A percentile compares a stretch with the other conserved stretches of the same genome.
Evolutionary conservation across 2,329 filamentous ascomycete species (phyloP).

Genomic region (Thielaviopsis musarum): DNA sequence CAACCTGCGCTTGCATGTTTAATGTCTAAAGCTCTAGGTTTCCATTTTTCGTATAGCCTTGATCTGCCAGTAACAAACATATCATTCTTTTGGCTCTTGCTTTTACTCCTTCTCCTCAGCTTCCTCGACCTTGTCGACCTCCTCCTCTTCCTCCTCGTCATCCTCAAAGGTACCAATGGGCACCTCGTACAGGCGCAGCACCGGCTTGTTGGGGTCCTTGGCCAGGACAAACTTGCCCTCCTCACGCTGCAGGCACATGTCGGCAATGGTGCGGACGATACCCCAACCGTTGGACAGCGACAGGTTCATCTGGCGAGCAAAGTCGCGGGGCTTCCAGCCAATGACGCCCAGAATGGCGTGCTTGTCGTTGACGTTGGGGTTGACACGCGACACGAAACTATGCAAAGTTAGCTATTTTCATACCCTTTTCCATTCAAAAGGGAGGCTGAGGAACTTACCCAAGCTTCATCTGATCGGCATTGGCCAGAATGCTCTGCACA

Average conservation of each 20-base stretch:
- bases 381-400: slow-evolving; percentile 87
- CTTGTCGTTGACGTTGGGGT: slow-evolving; percentile 81
- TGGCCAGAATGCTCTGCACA: slow-evolving; percentile 87
- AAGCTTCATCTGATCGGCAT: slow-evolving; percentile 97
- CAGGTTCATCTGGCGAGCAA: slow-evolving; percentile 94
- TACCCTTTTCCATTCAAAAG: neutral
- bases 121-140: slow-evolving; percentile 38
- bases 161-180: slow-evolving; percentile 71
- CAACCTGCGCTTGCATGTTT: no score
- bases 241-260: slow-evolving; percentile 66
- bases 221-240: slow-evolving; percentile 70
- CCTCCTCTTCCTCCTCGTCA: slow-evolving; percentile 45
- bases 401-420: slow-evolving; percentile 6
- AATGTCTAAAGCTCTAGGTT: no score
- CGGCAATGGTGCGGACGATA: slow-evolving; percentile 93
- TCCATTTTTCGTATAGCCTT: neutral
- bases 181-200: slow-evolving; percentile 84
- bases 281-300: slow-evolving; percentile 96
- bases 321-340: slow-evolving; percentile 95
- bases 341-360: slow-evolving; percentile 92
- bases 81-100: no score
- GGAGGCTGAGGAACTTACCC: slow-evolving; percentile 40
- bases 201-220: slow-evolving; percentile 93
- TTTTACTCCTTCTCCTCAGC: slow-evolving; percentile 15
- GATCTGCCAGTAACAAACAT: neutral